phyloP scores from a whole-genome alignment of 441 rosid genomes.

The Populus hybrid region DNA sequence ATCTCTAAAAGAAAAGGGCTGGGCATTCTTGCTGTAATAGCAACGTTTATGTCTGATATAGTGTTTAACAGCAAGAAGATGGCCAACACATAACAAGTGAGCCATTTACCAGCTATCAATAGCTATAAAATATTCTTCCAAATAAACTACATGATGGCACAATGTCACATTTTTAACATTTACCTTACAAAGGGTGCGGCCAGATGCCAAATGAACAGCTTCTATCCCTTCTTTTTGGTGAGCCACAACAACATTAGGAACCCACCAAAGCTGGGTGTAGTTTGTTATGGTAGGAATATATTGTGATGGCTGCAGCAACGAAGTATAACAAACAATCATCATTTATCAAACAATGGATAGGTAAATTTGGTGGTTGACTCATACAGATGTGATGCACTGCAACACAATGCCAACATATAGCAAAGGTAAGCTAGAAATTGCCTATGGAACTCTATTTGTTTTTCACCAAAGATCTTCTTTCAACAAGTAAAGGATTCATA shows the following conservation, averaged over 20 bases:
- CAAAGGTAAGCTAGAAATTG: not conserved
- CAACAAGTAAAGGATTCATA: not conserved
- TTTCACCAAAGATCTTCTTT: not conserved
- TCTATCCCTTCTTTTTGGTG: conserved; percentile 98
- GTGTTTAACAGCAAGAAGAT: not conserved
- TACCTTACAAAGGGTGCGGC: conserved; percentile 96
- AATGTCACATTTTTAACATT: conserved; percentile 8
- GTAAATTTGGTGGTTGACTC: not conserved
- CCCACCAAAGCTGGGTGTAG: conserved; percentile 98
- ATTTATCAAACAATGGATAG: not conserved
- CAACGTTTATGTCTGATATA: not conserved
- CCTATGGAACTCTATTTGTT: not conserved
- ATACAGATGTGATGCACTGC: not conserved
- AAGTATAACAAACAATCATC: conserved; percentile 6
- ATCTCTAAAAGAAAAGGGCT: not conserved
- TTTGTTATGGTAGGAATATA: conserved; percentile 96
- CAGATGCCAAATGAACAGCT: conserved; percentile 93
- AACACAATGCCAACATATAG: too few relatives aligned
- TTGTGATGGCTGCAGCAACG: conserved; percentile 53
- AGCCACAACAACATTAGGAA: conserved; percentile 95
- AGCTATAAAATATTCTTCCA: not conserved
- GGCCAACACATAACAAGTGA: not conserved
- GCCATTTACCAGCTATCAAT: not conserved
- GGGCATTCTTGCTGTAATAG: not conserved
- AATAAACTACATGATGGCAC: not conserved